Percentiles rank a stretch among this genome's conserved stretches.
phyloP scores from a whole-genome alignment of 2,329 filamentous ascomycete species.

The Sarocladiaceae sp. region DNA sequence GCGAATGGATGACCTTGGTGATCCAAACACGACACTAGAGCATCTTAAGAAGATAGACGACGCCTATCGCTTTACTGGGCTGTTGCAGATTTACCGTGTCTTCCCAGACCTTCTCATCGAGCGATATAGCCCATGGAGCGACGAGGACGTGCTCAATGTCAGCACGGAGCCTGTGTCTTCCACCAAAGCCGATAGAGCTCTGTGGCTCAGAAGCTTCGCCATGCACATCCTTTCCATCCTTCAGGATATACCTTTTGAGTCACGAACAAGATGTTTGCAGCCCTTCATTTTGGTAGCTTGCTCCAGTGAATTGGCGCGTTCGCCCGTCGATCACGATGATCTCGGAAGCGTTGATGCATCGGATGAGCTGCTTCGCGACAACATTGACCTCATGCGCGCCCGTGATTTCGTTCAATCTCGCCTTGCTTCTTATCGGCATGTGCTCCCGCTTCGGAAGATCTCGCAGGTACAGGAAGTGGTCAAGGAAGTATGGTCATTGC shows the following conservation, averaged over 20 bases:
- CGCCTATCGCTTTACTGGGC: constrained; percentile 14
- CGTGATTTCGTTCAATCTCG: constrained; percentile 13
- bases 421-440: constrained; percentile 13
- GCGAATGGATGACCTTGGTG: constrained; percentile 13
- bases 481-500: constrained; percentile 12
- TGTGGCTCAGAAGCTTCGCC: constrained; percentile 15
- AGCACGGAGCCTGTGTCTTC: constrained; percentile 8
- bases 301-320: constrained; percentile 14
- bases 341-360: neutral
- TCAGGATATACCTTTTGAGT: constrained; percentile 12
- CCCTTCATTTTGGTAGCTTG: constrained; percentile 13
- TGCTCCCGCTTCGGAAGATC: constrained; percentile 13
- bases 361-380: neutral
- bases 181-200: constrained; percentile 11
- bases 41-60: constrained; percentile 16
- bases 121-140: constrained; percentile 14
- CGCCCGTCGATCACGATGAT: neutral
- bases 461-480: constrained; percentile 15
- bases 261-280: constrained; percentile 11
- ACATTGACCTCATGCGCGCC: constrained; percentile 13
- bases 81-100: constrained; percentile 17
- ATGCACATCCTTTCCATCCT: constrained; percentile 14
- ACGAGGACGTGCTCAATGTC: constrained; percentile 6
- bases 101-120: constrained; percentile 17
- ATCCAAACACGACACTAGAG: constrained; percentile 12